Base-by-base conservation (phyloP, 2,329 filamentous ascomycete genomes). In the Zymoseptoria passerinii region DNA sequence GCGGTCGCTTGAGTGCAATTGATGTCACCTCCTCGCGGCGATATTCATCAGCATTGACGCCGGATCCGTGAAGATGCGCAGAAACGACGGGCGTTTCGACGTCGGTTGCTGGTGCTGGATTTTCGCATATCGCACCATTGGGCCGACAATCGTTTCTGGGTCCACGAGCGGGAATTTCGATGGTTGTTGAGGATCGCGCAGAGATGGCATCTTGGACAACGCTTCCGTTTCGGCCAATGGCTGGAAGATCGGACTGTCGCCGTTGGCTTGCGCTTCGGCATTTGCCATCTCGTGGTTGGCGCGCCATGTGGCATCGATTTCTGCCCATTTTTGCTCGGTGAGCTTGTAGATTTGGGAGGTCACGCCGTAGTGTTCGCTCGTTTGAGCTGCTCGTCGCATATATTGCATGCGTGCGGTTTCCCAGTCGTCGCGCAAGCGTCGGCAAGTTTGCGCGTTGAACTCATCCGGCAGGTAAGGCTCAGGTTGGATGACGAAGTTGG, bases 91-190 rank as follows among this genome's bases (percentile, higher is more conserved):
- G 55, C 65, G 67, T 58, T 68, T 69, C n/a, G 59, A 59, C 9
- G 66, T 63, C 51, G 58, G 60, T 28, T 61, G 66, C 52, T 63
- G 63, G 13, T 63, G 66, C 56, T 69, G 68, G 29, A 71, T 67
- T 60, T 69, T 69, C 29, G 69, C 68, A 56, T 72, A 72, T 63
- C 76, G 81, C 66, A 85, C 83, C 92, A 96, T 96, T 6, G 92
- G 92, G 1, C 92, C 92, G 50, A 96, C 90, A 70, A 96, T 95
- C 72, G 95, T 92, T 67, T 92, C 87, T 68, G 96, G 91, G 55
- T 91, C 91, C 29, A 92, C 83, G 66, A 87, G 85, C 23, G 91
- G 91, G 68, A 96, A 96, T 73, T 96, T 96, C 69, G 88, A 87
- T 62, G 88, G 81, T 69, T 78, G 76, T 72, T 80, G 73, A 57